Base-by-base conservation (phyloP, 2,329 filamentous ascomycete genomes). In the Neospermospora avenae region DNA sequence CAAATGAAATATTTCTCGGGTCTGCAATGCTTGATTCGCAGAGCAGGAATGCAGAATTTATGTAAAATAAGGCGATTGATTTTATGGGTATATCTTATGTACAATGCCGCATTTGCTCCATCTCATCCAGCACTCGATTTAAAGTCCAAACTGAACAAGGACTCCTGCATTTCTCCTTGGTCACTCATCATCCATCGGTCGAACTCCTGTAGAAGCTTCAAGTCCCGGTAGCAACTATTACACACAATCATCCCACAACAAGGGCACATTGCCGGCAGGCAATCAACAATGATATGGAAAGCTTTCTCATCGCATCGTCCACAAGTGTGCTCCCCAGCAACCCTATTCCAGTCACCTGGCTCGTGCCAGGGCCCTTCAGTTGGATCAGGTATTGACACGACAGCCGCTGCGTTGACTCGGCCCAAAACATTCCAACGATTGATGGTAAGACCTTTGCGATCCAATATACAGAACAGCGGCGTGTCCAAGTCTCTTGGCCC, bases 311-410 rank as follows among this genome's bases (percentile, higher is more conserved):
- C 57, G 51, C 66, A 69, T 51, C 64, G 63, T n/a, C 59, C 59
- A 49, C 67, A 69, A 11, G 55, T 48, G 49, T 68, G 61, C 48
- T 69, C 67, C 3, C 66, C 63, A 1, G 41, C 42, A 8, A 63
- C 49, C 13, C 66, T 58, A 22, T 65, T 58, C 67, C 66, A 69
- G 16, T 63, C 57, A 34, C 67, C 66, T 31, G 20, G 20, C 5
- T 58, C n/a, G 34, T 68, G 67, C 67, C 67, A 69, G 3, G 66
- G 65, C 8, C 65, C 64, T 51, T 65, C 65, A 7, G 37, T 31
- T 18, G 34, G 22, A 4, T 11, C 28, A 11, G 42, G 48, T 13
- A 62, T 18, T 10, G 58, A 20, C 4, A 55, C 41, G 13, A 58
- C 61, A 5, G 25, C 34, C 7, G 61, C 41, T 34, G 44, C 13